A percentile compares a stretch with the other conserved stretches of the same genome.
Conservation (phyloP, 2,329 filamentous ascomycete genomes). For the Penicillium sp. region DNA sequence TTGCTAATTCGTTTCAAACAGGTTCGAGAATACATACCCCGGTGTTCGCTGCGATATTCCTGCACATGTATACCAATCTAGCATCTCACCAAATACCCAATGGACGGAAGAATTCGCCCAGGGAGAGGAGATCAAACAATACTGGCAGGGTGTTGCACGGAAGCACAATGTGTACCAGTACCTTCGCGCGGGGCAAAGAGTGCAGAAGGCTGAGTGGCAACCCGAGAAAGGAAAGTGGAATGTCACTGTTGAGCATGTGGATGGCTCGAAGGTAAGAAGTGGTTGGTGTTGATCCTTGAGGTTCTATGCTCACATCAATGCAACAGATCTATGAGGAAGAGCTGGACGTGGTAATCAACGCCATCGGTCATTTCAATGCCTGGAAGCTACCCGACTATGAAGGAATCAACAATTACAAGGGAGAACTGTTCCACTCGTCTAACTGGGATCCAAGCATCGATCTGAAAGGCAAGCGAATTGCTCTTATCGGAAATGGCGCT, state of each 20-base stretch:
- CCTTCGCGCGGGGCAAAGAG: conserved; percentile 56
- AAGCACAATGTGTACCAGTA: conserved; percentile 66
- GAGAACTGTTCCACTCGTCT: conserved; percentile 59
- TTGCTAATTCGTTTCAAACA: conserved; percentile 18
- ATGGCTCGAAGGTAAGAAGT: conserved; percentile 24
- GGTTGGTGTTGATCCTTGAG: not conserved
- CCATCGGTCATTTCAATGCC: conserved; percentile 65
- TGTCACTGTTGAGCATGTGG: conserved; percentile 45
- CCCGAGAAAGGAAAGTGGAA: conserved; percentile 55
- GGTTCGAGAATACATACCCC: conserved; percentile 56
- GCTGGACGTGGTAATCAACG: conserved; percentile 62
- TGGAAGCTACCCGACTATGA: conserved; percentile 64
- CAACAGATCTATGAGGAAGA: conserved; percentile 46
- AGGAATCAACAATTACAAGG: conserved; percentile 57
- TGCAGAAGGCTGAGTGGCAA: conserved; percentile 60
- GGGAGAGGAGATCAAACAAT: conserved; percentile 65
- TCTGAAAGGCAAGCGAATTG: conserved; percentile 51
- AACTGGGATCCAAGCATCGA: conserved; percentile 58
- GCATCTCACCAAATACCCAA: conserved; percentile 65
- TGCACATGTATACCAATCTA: conserved; percentile 68
- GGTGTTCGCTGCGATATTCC: conserved; percentile 69
- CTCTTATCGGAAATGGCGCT: conserved; percentile 64
- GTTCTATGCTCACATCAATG: conserved; percentile 31
- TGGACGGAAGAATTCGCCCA: conserved; percentile 69
- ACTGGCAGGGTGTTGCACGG: conserved; percentile 62